Base-by-base conservation (phyloP, 1,139 yeast species). In the Suzukiozyma palmioleophila region DNA sequence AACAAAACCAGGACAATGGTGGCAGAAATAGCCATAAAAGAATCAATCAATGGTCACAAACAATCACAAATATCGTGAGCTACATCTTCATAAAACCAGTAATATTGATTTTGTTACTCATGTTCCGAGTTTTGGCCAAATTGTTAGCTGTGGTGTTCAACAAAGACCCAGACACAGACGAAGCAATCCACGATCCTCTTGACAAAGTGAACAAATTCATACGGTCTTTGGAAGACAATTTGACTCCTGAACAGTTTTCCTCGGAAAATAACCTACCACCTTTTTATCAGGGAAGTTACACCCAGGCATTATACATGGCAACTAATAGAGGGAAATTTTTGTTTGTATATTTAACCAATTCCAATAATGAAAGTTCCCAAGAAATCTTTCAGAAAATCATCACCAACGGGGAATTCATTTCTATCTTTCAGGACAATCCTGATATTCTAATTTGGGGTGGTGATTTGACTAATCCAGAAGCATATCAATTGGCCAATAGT, bases 381-480 rank as follows among this genome's bases (percentile, higher is more conserved):
- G 59, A 62, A 3, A 78, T 86, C 41, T 76, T 81, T 42, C 61
- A 72, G n/a, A 69, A 73, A 11, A 72, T 85, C 3, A 60, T 89
- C 33, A 64, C 81, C 29, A 69, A 77, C 47, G 73, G 73, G 1
- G 62, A 62, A 26, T 79, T 88, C 41, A 62, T 77, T 7, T 62
- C 64, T 8, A 63, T 83, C 37, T 62, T 86, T 36, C 42, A 46
- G 12, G 64, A 64, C 26, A 76, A 77, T 39, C 73, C 73, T 38
- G 66, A 74, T 35, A 59, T 81, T 3, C 53, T 88, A 3, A 65
- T 88, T 4, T 92, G 97, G 97, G 95, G 94, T 28, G 96, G 97
- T 8, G 85, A 86, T 55, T 77, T 85, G 25, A 75, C 79, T 12
- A 79, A 82, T 45, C 79, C 89, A 11, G 97, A 92, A 59, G 87